Evolutionary conservation across 2,329 filamentous ascomycete genomes (phyloP), one percentile per base, ranked within the genome.

Genomic region (Aspergillus sp.): DNA sequence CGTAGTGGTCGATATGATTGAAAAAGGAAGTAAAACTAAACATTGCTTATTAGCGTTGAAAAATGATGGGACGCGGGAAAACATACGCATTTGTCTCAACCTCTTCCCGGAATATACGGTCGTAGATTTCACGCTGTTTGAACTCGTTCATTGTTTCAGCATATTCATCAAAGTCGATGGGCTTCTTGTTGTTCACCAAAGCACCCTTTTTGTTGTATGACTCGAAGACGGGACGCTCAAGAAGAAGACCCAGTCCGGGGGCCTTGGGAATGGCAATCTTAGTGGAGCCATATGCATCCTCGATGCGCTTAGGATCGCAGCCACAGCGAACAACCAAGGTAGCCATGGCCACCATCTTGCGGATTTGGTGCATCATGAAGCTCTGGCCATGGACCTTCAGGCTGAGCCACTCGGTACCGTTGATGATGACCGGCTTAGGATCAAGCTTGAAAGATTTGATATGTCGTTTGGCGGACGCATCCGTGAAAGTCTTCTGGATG

Each of bases 301-400:
- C 70, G 60, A 99, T 89, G 24, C 88, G 83, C 10, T 82, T 76
- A 3, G 85, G 78, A 3, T 88, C 79, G n/a, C 86, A 86, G 47
- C 90, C 94, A 69, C 89, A 95, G 35, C 94, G 86, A 6, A 95
- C 87, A 5, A 93, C 79, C 54, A 99, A 79, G 32, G 90, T 85
- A 8, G 85, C 90, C 87, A 99, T 91, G 51, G 89, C 90, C 14
- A 99, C 90, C 94, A 99, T 97, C 75, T 97, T 99, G 65, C 94
- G 87, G 72, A 99, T 99, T 76, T 99, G 94, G 73, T 99, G 94
- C 94, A 99, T 99, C 94, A 99, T 99, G 80, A 99, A 99, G 66
- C 88, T 93, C 73, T 99, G 94, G 0, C 94, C 94, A 72, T 99
- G 94, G 20, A 99, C 92, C 70, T 95, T 96, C 60, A 97, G 79